A percentile compares a stretch with the other conserved stretches of the same genome.
Conservation (phyloP, 352 stramenopile species). For the Phytophthora fragariae region DNA sequence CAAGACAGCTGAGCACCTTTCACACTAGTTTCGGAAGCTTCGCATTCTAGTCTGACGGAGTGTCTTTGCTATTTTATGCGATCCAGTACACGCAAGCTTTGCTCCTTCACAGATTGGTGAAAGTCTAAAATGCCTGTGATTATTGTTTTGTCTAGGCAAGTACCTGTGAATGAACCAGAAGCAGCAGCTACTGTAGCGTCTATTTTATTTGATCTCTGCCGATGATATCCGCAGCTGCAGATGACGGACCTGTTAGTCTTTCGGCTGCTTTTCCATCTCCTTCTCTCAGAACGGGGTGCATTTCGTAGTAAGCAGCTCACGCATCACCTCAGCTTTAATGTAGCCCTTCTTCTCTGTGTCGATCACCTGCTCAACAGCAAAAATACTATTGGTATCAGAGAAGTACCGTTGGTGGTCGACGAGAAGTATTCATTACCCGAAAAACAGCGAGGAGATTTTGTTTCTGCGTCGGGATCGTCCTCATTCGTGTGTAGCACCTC, state of each 20-base stretch:
- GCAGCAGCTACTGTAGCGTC: too few relatives aligned
- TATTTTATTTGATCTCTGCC: too few relatives aligned
- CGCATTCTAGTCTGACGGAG: constrained; percentile 22
- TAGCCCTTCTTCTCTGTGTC: constrained; percentile 87
- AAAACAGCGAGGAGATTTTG: constrained; percentile 80
- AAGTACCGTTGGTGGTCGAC: neutral
- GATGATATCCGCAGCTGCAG: too few relatives aligned
- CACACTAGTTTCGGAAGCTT: constrained; percentile 11
- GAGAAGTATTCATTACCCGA: constrained; percentile 31
- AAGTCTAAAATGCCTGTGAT: too few relatives aligned
- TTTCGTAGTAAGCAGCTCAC: constrained; percentile 89
- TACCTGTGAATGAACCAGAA: too few relatives aligned
- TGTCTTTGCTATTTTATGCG: constrained; percentile 21
- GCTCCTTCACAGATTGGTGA: too few relatives aligned
- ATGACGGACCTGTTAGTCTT: too few relatives aligned
- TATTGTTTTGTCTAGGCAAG: too few relatives aligned
- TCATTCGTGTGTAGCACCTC: constrained; percentile 90
- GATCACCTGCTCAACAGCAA: constrained; percentile 47
- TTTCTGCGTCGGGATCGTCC: constrained; percentile 89
- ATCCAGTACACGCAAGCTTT: too few relatives aligned
- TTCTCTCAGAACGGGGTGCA: constrained; percentile 92
- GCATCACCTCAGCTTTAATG: constrained; percentile 91
- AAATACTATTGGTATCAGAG: neutral
- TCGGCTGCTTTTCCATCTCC: constrained; percentile 72
- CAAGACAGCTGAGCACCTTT: constrained; percentile 22